These are phyloP conservation scores for Scopulariopsis brevicaulis DNA, from an alignment of 2,329 filamentous ascomycete species.

Conservation along the genomic window DNA sequence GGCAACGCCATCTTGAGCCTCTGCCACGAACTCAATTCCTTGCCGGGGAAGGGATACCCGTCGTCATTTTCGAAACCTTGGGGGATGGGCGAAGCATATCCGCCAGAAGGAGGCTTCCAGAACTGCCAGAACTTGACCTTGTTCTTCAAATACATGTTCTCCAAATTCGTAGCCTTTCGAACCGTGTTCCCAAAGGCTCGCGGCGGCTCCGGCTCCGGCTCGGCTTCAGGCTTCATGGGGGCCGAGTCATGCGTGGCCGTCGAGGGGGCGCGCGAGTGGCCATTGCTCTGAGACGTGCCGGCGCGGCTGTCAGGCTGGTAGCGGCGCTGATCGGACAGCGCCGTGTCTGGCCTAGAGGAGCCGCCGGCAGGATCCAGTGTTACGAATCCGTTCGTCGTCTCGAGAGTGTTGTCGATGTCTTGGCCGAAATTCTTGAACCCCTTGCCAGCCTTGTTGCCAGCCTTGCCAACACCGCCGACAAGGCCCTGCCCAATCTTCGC, in stretches of 20 bases:
- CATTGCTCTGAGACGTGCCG: background rate
- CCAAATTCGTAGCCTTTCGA: slow-evolving; percentile 34
- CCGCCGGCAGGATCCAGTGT: slow-evolving; percentile 17
- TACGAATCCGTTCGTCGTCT: slow-evolving; percentile 43
- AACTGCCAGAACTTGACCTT: slow-evolving; percentile 47
- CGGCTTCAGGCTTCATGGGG: background rate
- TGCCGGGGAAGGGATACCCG: slow-evolving; percentile 15
- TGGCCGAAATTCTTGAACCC: slow-evolving; percentile 34
- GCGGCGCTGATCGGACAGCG: background rate
- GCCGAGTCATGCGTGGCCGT: background rate
- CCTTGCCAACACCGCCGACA: slow-evolving; percentile 25
- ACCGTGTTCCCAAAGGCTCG: slow-evolving; percentile 35
- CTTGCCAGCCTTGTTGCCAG: slow-evolving; percentile 27
- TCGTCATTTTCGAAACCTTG: slow-evolving; percentile 37
- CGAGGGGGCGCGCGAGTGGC: background rate
- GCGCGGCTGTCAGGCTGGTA: background rate
- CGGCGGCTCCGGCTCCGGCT: background rate
- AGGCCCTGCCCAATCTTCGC: slow-evolving; percentile 19
- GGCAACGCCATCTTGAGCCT: slow-evolving; percentile 37
- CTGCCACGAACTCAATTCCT: slow-evolving; percentile 33
- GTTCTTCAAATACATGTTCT: slow-evolving; percentile 35
- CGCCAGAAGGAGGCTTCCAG: slow-evolving; percentile 51
- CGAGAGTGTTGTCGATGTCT: slow-evolving; percentile 39
- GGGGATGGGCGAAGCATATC: slow-evolving; percentile 49
- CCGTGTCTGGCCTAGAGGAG: slow-evolving; percentile 7